Percentiles rank a stretch among this genome's conserved stretches.
These are phyloP conservation scores for Boletus speciosus DNA, from an alignment of 768 basidiomycete species.

Conservation along the genomic window DNA sequence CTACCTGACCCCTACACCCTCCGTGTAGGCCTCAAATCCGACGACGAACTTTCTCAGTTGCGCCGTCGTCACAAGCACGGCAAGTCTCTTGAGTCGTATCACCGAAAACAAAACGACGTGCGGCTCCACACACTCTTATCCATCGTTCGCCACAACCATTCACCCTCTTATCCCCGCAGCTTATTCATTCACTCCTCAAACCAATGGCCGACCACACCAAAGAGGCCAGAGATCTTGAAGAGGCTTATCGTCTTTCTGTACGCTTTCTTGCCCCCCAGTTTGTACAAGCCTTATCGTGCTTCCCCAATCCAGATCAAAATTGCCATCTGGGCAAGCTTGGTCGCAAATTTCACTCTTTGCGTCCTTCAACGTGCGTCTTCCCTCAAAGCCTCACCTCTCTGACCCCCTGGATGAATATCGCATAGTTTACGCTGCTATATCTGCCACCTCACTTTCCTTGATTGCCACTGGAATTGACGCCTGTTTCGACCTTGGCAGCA, in stretches of 20 bases:
- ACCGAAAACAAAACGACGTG: conserved; percentile 71
- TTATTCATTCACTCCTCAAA: conserved; percentile 85
- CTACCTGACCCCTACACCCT: conserved; percentile 65
- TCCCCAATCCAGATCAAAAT: conserved; percentile 65
- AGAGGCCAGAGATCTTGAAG: conserved; percentile 71
- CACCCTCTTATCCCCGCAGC: conserved; percentile 40
- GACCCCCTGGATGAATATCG: neutral
- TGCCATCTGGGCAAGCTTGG: conserved; percentile 81
- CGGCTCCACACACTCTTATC: conserved; percentile 16
- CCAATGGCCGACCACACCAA: conserved; percentile 86
- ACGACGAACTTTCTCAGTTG: conserved; percentile 60
- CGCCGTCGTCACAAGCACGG: conserved; percentile 55
- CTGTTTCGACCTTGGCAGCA: conserved; percentile 80
- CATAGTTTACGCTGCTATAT: conserved; percentile 88
- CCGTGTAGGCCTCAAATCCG: conserved; percentile 55
- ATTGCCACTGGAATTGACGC: conserved; percentile 91
- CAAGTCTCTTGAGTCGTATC: conserved; percentile 62
- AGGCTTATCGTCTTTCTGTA: conserved; percentile 64
- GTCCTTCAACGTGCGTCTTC: conserved; percentile 56
- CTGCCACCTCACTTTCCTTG: conserved; percentile 77
- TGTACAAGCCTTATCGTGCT: neutral
- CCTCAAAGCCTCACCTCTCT: neutral
- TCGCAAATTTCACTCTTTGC: conserved; percentile 70
- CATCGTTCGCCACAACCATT: neutral
- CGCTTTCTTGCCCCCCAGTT: conserved; percentile 17